These are phyloP conservation scores for Elongisporangium prolatum DNA, from an alignment of 352 stramenopile species.

Conservation along the genomic window DNA sequence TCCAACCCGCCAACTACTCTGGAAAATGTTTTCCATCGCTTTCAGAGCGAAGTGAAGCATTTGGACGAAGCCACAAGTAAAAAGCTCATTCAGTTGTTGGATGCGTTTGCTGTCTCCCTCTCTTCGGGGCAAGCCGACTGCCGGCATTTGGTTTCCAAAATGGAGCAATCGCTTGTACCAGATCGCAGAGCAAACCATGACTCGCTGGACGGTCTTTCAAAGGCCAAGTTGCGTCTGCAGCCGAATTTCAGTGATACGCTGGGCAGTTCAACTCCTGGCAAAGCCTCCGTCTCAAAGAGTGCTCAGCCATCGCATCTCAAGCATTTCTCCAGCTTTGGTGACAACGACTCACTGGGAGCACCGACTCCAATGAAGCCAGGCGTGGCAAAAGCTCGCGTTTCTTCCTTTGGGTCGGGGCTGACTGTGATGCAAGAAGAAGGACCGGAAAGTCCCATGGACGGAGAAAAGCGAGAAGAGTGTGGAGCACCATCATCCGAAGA, in stretches of 20 bases:
- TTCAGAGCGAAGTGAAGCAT: slow-evolving; percentile 20
- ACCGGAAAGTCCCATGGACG: not conserved
- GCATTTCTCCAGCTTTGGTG: not conserved
- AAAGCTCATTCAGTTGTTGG: slow-evolving; percentile 18
- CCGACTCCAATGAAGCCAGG: not conserved
- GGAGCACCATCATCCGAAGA: not conserved
- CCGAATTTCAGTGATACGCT: not conserved
- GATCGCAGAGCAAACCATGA: not conserved
- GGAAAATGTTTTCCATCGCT: slow-evolving; percentile 17
- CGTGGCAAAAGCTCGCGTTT: not conserved
- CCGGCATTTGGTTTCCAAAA: not conserved
- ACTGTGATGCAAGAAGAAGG: not conserved
- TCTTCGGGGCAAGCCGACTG: slow-evolving; percentile 11
- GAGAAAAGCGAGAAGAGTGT: not conserved
- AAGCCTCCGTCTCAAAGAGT: not conserved
- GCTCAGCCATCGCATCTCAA: not conserved
- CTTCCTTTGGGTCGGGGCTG: not conserved
- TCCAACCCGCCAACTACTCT: slow-evolving; percentile 1
- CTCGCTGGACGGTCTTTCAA: not conserved
- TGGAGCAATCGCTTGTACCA: not conserved
- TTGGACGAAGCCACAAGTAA: slow-evolving; percentile 20
- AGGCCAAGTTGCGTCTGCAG: not conserved
- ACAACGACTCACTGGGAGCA: not conserved
- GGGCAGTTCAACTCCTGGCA: not conserved
- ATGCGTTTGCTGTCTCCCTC: slow-evolving; percentile 17